phyloP scores from a whole-genome alignment of 768 basidiomycete species.

The Mycena amicta region DNA sequence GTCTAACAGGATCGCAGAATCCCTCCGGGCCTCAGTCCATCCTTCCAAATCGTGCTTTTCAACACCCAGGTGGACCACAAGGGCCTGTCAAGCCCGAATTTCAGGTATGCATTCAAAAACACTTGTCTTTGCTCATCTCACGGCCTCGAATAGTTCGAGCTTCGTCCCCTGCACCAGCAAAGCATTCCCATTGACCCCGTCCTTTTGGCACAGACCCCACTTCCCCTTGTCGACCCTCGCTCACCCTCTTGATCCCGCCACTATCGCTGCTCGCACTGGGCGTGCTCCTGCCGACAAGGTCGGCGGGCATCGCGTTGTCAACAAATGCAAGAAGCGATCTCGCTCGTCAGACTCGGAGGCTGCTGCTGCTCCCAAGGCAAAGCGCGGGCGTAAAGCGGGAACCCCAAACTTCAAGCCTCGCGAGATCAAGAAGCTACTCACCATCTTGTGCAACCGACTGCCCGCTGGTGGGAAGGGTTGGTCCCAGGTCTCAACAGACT shows the following conservation, averaged over 20 bases:
- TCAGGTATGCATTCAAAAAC: not conserved
- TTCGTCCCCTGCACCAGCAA: not conserved
- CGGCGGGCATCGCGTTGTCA: not conserved
- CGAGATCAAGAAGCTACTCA: conserved; percentile 2
- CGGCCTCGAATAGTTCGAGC: not conserved
- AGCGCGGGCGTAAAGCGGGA: not conserved
- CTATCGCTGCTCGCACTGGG: not conserved
- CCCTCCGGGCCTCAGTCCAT: not conserved
- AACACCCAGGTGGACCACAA: not conserved
- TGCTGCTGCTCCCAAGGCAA: not conserved
- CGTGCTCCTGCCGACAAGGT: not conserved
- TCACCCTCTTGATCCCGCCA: not conserved
- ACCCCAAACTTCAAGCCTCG: not conserved
- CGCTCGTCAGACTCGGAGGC: not conserved
- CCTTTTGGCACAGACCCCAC: not conserved
- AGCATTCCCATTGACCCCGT: not conserved
- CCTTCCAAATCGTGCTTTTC: not conserved
- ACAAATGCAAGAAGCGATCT: not conserved
- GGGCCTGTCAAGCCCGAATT: not conserved
- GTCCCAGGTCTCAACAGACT: not conserved
- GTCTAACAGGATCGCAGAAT: too few relatives aligned
- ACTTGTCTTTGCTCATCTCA: not conserved
- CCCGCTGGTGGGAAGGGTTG: conserved; percentile 1
- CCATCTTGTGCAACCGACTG: not conserved
- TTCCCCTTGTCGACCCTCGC: not conserved